Conservation (phyloP, 495 filamentous ascomycete species). For the Clohesyomyces aquaticus region DNA sequence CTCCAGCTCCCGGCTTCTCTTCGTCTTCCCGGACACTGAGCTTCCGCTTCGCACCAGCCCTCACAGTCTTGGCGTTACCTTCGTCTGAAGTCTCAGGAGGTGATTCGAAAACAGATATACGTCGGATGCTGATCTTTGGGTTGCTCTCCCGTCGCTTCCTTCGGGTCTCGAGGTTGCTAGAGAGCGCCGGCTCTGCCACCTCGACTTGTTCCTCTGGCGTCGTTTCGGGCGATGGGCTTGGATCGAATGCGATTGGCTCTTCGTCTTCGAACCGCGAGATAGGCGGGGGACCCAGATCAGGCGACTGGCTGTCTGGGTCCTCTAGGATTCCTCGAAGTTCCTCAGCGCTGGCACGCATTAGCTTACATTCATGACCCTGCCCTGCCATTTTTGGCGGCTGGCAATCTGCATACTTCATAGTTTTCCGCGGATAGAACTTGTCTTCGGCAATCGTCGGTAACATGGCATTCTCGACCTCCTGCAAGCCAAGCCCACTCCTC, state of each 20-base stretch:
- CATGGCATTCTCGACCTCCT: conserved; percentile 58
- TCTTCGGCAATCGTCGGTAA: conserved; percentile 84
- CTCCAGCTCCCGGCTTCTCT: conserved; percentile 42
- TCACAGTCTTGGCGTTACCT: conserved; percentile 10
- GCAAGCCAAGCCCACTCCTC: conserved; percentile 32
- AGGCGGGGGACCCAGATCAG: conserved; percentile 67
- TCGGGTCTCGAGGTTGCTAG: conserved; percentile 57
- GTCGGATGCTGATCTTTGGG: conserved; percentile 40
- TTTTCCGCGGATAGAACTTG: conserved; percentile 72
- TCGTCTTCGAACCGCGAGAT: conserved; percentile 67
- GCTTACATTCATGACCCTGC: conserved; percentile 49
- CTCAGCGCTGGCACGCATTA: conserved; percentile 48
- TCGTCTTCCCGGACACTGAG: conserved; percentile 60
- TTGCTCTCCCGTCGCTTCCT: conserved; percentile 56
- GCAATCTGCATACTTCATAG: conserved; percentile 63
- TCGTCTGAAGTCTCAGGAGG: conserved; percentile 37
- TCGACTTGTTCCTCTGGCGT: conserved; percentile 22
- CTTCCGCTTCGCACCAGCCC: conserved; percentile 65
- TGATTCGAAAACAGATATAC: conserved; percentile 39
- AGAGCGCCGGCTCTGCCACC: conserved; percentile 40
- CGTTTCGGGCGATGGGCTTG: conserved; percentile 34
- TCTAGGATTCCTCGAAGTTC: conserved; percentile 54
- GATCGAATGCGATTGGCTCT: conserved; percentile 61
- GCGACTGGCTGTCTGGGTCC: conserved; percentile 60
- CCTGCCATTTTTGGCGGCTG: background rate